These are phyloP conservation scores for Casuarina cunninghamiana DNA, from an alignment of 306 rosid genomes.

Conservation along the genomic window DNA sequence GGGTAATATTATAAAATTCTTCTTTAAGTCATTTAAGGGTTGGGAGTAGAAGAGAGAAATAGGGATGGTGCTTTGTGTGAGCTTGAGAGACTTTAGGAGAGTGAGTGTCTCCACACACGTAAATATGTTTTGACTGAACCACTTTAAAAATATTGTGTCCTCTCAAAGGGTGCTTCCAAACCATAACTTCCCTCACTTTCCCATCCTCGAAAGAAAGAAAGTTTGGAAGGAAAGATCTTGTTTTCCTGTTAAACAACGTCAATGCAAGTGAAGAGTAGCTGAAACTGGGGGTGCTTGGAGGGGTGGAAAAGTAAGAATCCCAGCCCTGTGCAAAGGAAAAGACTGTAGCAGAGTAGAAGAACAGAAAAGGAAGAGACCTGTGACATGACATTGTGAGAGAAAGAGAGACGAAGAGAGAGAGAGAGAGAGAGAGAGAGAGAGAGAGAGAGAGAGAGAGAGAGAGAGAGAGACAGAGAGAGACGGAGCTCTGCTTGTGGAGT, in stretches of 20 bases:
- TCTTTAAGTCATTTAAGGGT: too few relatives aligned
- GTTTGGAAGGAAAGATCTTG: neutral
- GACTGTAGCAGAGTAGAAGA: slow-evolving; percentile 23
- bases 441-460: neutral
- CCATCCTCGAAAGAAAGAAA: neutral
- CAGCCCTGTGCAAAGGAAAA: slow-evolving; percentile 37
- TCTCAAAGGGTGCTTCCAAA: slow-evolving; percentile 34
- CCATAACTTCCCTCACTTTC: slow-evolving; percentile 25
- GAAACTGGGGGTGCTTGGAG: slow-evolving; percentile 33
- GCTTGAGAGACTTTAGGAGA: too few relatives aligned
- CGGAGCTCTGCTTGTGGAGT: neutral
- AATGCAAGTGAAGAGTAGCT: slow-evolving; percentile 23
- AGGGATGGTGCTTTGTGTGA: too few relatives aligned
- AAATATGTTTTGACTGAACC: too few relatives aligned
- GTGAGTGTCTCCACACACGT: too few relatives aligned
- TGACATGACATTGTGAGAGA: slow-evolving; percentile 20
- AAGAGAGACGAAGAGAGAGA: neutral
- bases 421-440: too few relatives aligned
- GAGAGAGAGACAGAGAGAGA: neutral
- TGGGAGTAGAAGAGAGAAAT: too few relatives aligned
- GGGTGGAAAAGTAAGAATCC: slow-evolving; percentile 17
- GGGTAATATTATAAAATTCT: too few relatives aligned
- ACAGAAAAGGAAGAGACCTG: slow-evolving; percentile 18
- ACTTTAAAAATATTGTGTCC: too few relatives aligned
- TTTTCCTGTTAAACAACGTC: neutral